Percentiles rank a stretch among this genome's conserved stretches.
These are phyloP conservation scores for Diutina ranongensis DNA, from an alignment of 1,139 yeast species.

Conservation along the genomic window DNA sequence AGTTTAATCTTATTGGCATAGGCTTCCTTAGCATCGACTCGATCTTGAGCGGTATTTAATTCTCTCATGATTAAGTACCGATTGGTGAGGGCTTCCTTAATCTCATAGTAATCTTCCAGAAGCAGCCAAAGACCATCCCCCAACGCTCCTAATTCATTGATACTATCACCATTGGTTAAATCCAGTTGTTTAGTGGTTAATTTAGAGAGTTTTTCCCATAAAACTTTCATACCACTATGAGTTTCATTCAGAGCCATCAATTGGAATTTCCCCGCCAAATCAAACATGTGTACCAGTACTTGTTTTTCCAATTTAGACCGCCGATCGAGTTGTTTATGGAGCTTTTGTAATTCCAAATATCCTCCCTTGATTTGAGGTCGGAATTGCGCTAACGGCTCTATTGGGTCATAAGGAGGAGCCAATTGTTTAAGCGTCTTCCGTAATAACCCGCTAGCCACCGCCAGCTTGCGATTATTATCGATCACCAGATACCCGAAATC, in stretches of 20 bases:
- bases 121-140: slow-evolving; percentile 66
- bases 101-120: slow-evolving; percentile 67
- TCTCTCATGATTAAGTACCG: slow-evolving; percentile 90
- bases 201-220: slow-evolving; percentile 75
- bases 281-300: slow-evolving; percentile 47
- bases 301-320: slow-evolving; percentile 43
- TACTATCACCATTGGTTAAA: slow-evolving; percentile 59
- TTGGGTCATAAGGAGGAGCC: slow-evolving; percentile 85
- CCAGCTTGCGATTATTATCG: slow-evolving; percentile 38
- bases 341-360: slow-evolving; percentile 49
- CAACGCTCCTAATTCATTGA: slow-evolving; percentile 61
- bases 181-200: slow-evolving; percentile 66
- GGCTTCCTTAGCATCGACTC: slow-evolving; percentile 58
- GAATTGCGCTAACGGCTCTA: slow-evolving; percentile 66
- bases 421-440: slow-evolving; percentile 86
- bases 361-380: slow-evolving; percentile 76
- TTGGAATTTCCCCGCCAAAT: slow-evolving; percentile 49
- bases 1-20: slow-evolving; percentile 67
- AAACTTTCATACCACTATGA: slow-evolving; percentile 57
- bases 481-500: slow-evolving; percentile 75
- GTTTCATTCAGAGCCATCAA: slow-evolving; percentile 40
- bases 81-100: slow-evolving; percentile 87
- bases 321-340: slow-evolving; percentile 44
- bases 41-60: slow-evolving; percentile 64
- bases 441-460: slow-evolving; percentile 72